Base-by-base conservation (phyloP, 2,329 filamentous ascomycete genomes). In the Juglanconis oblonga region DNA sequence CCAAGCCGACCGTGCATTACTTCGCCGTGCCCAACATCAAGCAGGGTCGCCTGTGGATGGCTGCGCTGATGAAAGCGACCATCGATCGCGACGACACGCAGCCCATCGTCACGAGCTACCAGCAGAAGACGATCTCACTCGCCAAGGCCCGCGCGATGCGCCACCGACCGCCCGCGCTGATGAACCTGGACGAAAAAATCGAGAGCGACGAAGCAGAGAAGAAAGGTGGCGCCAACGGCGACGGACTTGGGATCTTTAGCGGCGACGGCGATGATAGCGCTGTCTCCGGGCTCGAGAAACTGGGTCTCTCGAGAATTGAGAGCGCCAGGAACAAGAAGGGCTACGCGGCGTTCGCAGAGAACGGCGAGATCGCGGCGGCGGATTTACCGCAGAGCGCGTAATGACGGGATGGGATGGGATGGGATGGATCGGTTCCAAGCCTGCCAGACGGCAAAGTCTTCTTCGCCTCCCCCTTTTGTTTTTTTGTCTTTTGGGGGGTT, bases 51-150 rank as follows among this genome's bases (percentile, higher is more conserved):
- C 79, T 96, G 45, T 99, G 95, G 95, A 99, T 99, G 95, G 95
- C 92, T 4, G 95, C 95, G 5, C 79, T 99, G 55, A 96, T 99
- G 91, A 99, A 99, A 77, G 95, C 95, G 10, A 99, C 95, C 1
- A 99, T 99, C 68, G 94, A 98, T 71, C 89, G 94, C 62, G 95
- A 99, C 67, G 87, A 89, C 69, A 84, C 84, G 4, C 84, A 89
- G 63, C 85, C 89, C 9, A 88, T 97, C 62, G 92, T 91, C 24
- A 95, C 91, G 3, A 97, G 92, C 3, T 98, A 98, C 76, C 94
- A 97, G 71, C 93, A 97, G 72, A 95, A 96, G 79, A 99, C 95
- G 0, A 97, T 99, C 58, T 95, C 90, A 32, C 84, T 99, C 6
- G 85, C 88, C 58, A 97, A 97, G 76, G 95, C 95, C 11, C 87